Percentiles rank a stretch among this genome's conserved stretches.
These are phyloP conservation scores for Salvia sclarea DNA, from an alignment of 305 asterid genomes.

Conservation along the genomic window DNA sequence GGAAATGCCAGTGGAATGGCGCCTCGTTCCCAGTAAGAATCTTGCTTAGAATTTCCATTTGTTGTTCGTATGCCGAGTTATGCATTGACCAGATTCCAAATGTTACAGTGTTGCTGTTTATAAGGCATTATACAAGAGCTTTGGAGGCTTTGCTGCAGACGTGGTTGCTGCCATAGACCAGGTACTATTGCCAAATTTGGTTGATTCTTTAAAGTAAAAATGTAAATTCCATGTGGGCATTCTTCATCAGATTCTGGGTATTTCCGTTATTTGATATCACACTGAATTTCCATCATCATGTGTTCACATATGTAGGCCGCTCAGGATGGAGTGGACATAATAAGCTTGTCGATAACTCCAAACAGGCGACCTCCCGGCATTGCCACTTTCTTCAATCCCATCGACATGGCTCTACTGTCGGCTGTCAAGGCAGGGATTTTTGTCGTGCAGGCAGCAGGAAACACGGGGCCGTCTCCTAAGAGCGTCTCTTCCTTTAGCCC, in stretches of 20 bases:
- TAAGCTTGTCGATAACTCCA: conserved; percentile 96
- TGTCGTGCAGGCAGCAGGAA: conserved; percentile 98
- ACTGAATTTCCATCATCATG: not conserved
- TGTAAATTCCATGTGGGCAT: not conserved
- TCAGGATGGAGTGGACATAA: conserved; percentile 91
- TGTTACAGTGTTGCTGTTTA: conserved; percentile 79
- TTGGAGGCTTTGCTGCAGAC: conserved; percentile 99
- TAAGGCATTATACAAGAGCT: conserved; percentile 96
- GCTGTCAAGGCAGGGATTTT: conserved; percentile 86
- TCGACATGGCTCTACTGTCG: conserved; percentile 97
- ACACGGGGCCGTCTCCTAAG: conserved; percentile 95
- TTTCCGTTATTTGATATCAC: not conserved
- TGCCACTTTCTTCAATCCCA: conserved; percentile 96
- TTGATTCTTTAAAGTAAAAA: not conserved
- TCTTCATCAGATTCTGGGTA: not conserved
- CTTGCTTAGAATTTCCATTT: conserved; percentile 16
- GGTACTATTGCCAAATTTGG: conserved; percentile 43
- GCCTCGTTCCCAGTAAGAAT: conserved; percentile 94
- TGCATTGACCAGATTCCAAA: conserved; percentile 33
- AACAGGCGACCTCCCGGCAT: conserved; percentile 98
- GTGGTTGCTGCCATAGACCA: conserved; percentile 99
- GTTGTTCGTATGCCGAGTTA: conserved; percentile 13
- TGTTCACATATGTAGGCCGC: conserved; percentile 68
- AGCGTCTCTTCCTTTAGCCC: conserved; percentile 95
- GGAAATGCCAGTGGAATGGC: conserved; percentile 99